Base-by-base conservation (phyloP, 2,329 filamentous ascomycete genomes). In the Lecanicillium sp. region DNA sequence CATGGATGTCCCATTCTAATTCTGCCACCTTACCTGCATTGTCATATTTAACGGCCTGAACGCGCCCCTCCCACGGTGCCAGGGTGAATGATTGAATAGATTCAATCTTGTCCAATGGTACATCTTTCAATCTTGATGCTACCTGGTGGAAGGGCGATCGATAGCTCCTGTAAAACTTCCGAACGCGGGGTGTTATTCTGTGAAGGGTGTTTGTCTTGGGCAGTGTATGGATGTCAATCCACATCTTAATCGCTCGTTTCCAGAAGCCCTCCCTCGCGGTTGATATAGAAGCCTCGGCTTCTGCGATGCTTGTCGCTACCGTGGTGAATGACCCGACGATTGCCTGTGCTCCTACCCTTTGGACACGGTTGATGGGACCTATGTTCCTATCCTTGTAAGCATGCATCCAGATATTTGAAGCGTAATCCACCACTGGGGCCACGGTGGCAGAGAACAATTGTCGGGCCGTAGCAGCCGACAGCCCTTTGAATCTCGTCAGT, bases 391-490 rank as follows among this genome's bases (percentile, higher is more conserved):
- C 32, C 19, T 45, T 51, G 40, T 18, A 51, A 33, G 22, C 33
- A 35, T 51, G 46, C 46, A 45, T 51, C 45, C 32, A 48, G 9
- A 48, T 41, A 27, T 48, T 52, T n/a, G 46, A 53, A 33, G 50
- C 48, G 35, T 50, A 54, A 36, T 53, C 50, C 29, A 52, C 43
- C 20, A 48, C 45, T 17, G 43, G 48, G 14, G 42, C 43, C 11
- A 54, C 49, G 9, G 33, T 51, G 13, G 46, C 40, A 29, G 41
- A 44, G 35, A 53, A 52, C 13, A 55, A 40, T 30, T 50, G 44
- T 37, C 46, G 43, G 30, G 45, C 48, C 29, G 47, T 51, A n/a
- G 30, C 31, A 27, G 47, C 44, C 9, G 47, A 45, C 15, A 54
- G 38, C n/a, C 43, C 44, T 29, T 29, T 41, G n/a, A 46, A 39